Evolutionary conservation across 176 grass and related monocot species (phyloP).

Genomic region (Phoenix roebelenii): DNA sequence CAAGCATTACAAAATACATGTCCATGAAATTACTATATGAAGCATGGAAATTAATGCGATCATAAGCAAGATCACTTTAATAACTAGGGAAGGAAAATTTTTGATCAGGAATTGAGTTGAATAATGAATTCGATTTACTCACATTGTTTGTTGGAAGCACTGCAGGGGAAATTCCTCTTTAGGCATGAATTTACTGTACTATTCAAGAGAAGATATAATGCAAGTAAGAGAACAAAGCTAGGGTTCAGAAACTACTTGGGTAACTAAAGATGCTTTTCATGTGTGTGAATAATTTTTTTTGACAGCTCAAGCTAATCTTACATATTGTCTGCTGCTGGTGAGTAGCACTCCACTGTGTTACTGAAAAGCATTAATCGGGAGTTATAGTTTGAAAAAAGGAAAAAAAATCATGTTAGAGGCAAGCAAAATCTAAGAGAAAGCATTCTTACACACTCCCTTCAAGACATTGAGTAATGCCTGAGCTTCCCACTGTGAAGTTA

Average conservation of each 20-base stretch:
- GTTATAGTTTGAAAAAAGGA: neutral
- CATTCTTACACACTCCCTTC: slow-evolving; percentile 65
- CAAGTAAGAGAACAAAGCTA: neutral
- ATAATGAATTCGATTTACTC: slow-evolving; percentile 17
- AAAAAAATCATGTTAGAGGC: neutral
- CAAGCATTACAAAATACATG: too few relatives aligned
- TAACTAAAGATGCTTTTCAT: too few relatives aligned
- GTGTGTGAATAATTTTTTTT: too few relatives aligned
- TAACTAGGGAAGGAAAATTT: too few relatives aligned
- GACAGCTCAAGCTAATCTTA: slow-evolving; percentile 30
- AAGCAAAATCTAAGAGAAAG: neutral
- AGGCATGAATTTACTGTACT: slow-evolving; percentile 47
- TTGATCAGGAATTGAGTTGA: too few relatives aligned
- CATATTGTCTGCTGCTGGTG: slow-evolving; percentile 39
- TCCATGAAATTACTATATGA: too few relatives aligned
- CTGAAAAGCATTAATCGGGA: slow-evolving; percentile 27
- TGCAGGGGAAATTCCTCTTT: slow-evolving; percentile 76
- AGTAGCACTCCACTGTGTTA: slow-evolving; percentile 74
- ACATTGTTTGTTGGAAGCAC: slow-evolving; percentile 47
- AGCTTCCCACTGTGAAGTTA: slow-evolving; percentile 55
- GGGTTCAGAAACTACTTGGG: too few relatives aligned
- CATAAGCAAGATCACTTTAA: too few relatives aligned
- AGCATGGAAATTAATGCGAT: too few relatives aligned
- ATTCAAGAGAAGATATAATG: slow-evolving; percentile 22
- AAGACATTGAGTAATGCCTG: slow-evolving; percentile 47